Percentiles rank a stretch among this genome's conserved stretches.
phyloP scores from a whole-genome alignment of 2,329 filamentous ascomycete species.

The Microsporum audouinii region DNA sequence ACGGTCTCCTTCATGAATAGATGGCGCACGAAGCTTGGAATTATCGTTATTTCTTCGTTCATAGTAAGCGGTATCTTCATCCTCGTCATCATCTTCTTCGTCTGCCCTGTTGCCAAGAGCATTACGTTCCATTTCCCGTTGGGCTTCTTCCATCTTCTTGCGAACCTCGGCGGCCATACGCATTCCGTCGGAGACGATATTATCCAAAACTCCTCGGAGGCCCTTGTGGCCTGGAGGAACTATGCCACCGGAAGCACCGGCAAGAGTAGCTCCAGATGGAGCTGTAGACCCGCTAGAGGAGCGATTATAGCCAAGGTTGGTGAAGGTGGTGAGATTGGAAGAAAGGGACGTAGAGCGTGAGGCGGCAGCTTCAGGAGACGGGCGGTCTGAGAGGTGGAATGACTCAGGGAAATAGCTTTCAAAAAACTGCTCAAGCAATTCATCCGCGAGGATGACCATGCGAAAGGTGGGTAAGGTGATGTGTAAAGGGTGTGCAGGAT shows the following conservation, averaged over 20 bases:
- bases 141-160: constrained; percentile 88
- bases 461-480: constrained; percentile 96
- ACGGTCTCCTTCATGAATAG: constrained; percentile 40
- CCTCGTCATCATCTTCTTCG: constrained; percentile 48
- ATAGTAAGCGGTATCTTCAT: constrained; percentile 40
- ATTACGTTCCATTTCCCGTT: constrained; percentile 79
- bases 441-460: constrained; percentile 95
- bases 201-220: constrained; percentile 83
- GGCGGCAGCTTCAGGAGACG: constrained; percentile 31
- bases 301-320: constrained; percentile 49
- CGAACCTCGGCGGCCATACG: constrained; percentile 86
- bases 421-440: constrained; percentile 92
- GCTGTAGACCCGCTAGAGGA: constrained; percentile 28
- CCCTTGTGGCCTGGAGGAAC: constrained; percentile 60
- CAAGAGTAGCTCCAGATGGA: constrained; percentile 31
- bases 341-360: constrained; percentile 41
- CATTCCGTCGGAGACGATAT: constrained; percentile 96
- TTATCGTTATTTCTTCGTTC: constrained; percentile 16
- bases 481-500: constrained; percentile 84
- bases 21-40: constrained; percentile 19
- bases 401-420: constrained; percentile 89
- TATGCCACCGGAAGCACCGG: constrained; percentile 47
- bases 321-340: constrained; percentile 74
- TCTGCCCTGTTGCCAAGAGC: constrained; percentile 60
- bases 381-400: constrained; percentile 69